phyloP scores from a whole-genome alignment of 139 green algal species.

The Chlamydomonas incerta region DNA sequence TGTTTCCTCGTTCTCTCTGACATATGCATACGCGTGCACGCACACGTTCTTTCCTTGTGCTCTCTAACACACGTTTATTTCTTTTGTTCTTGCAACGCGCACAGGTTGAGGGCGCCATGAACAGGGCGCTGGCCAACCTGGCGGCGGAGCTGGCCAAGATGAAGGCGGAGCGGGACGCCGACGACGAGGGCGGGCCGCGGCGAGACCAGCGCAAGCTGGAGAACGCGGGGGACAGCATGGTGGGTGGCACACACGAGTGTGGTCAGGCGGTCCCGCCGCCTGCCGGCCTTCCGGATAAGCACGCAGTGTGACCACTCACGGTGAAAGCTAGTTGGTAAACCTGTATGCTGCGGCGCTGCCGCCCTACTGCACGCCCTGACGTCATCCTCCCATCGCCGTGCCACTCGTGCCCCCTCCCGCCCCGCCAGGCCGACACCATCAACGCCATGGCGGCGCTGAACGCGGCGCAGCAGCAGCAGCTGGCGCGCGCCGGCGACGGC shows the following conservation, averaged over 20 bases:
- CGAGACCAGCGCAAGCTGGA: constrained; percentile 16
- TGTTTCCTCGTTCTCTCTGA: too few species aligned
- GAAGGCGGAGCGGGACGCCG: constrained; percentile 6
- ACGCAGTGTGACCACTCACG: too few species aligned
- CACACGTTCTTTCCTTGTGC: not conserved
- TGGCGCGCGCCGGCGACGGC: constrained; percentile 14
- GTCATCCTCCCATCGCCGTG: not conserved
- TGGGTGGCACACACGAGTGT: too few species aligned
- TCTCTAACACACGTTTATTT: too few species aligned
- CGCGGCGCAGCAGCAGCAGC: constrained; percentile 38
- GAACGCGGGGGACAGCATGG: constrained; percentile 15
- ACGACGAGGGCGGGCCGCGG: not conserved
- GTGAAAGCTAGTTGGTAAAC: too few species aligned
- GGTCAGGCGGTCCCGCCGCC: too few species aligned
- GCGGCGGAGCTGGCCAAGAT: constrained; percentile 15
- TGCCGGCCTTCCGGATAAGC: too few species aligned
- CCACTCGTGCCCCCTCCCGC: too few species aligned
- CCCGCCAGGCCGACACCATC: constrained; percentile 15
- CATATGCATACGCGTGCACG: not conserved
- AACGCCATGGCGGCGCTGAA: constrained; percentile 38
- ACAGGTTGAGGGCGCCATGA: constrained; percentile 37
- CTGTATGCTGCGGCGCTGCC: too few species aligned
- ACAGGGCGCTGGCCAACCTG: constrained; percentile 38
- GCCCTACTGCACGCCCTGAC: not conserved
- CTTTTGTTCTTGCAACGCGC: too few species aligned